These are phyloP conservation scores for Haplosporangium sp. DNA, from an alignment of 371 early-diverging fungal genomes.

Conservation along the genomic window DNA sequence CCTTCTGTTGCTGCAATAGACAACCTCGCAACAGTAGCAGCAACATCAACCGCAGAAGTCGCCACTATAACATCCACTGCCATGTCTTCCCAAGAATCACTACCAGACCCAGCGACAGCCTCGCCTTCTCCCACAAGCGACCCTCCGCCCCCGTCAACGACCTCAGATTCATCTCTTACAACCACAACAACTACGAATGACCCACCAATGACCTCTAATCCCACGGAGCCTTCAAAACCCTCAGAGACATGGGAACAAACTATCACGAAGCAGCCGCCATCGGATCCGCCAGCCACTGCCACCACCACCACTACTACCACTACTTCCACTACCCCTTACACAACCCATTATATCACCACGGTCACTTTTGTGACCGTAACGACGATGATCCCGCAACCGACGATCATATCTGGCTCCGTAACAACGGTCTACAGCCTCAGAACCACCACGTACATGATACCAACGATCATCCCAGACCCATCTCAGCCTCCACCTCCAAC, in stretches of 20 bases:
- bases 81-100: no score
- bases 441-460: background rate
- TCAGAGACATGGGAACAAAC: background rate
- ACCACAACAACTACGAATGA: constrained; percentile 1
- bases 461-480: constrained; percentile 34
- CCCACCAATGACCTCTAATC: background rate
- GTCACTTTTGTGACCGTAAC: constrained; percentile 27
- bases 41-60: no score
- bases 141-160: no score
- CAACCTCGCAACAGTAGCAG: no score
- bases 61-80: no score
- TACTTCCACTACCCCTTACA: constrained; percentile 8
- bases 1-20: no score
- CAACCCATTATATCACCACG: constrained; percentile 33
- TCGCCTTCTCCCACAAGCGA: no score
- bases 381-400: constrained; percentile 22
- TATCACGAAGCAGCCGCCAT: background rate
- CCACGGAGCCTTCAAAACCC: background rate
- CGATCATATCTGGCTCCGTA: constrained; percentile 21
- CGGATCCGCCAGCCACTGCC: background rate
- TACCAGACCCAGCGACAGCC: no score
- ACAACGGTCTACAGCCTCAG: constrained; percentile 15
- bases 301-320: constrained; percentile 1
- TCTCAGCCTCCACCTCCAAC: background rate
- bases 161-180: background rate